Base-by-base conservation (phyloP, 495 filamentous ascomycete species). In the Aspergillus kassunensis region DNA sequence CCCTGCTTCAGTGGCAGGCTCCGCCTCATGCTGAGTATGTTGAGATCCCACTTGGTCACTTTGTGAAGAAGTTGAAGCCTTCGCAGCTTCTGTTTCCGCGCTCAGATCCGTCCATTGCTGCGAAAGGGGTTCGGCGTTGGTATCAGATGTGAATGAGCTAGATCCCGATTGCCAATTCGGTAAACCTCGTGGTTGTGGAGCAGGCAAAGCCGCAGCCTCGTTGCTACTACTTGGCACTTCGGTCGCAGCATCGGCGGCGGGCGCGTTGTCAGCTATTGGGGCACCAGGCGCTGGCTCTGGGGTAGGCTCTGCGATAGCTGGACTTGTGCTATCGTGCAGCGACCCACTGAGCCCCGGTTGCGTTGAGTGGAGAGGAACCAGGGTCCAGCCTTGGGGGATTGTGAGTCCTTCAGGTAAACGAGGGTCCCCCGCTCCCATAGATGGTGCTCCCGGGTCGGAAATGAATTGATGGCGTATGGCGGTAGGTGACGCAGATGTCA, bases 341-440 rank as follows among this genome's bases (percentile, higher is more conserved):
- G 44, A 13, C 13, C 40, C 49, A 35, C 31, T 58, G 4, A 44
- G 18, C 6, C 56, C 45, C 12, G 41, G 54, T 10, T 53, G 73
- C 15, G 81, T 48, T 13, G 84, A 73, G 33, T 86, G 78, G 10
- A 90, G 73, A 45, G 87, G 87, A 27, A 87, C 68, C 23, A 95
- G 63, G 19, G 81, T 84, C 89, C 89, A 95, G 6, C 89, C 89
- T 34, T 78, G 73, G 2, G 89, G 89, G 24, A 95, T 80, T 11
- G 69, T 79, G 12, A 92, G 72, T 8, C 89, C 88, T 33, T 83
- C 79, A 3, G 89, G 89, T 16, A 92, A 71, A 35, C 86, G 81
- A 19, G 80, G 62, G 60, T 88, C 84, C 16, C 85, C 87, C 12
- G 86, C 67, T 19, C 77, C 73, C 49, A 90, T 75, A 7, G 81